These are phyloP conservation scores for Ceratobasidium sp. DNA, from an alignment of 1,284 basidiomycete species.

Conservation along the genomic window DNA sequence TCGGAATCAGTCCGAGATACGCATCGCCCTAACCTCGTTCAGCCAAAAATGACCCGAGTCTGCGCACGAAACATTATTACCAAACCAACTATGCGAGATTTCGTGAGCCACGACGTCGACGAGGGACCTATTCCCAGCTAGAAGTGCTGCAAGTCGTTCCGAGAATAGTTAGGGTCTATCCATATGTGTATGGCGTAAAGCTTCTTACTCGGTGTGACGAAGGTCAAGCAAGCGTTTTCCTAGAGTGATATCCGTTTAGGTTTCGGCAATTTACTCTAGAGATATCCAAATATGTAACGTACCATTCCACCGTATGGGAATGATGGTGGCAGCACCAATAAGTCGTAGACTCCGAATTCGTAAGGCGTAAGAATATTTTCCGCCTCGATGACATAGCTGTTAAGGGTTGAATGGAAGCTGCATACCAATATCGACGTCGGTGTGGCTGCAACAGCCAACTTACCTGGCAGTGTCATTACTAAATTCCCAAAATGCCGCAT, in stretches of 20 bases:
- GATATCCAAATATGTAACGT: conserved; percentile 50
- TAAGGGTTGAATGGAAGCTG: conserved; percentile 16
- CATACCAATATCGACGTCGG: background rate
- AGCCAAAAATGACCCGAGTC: conserved; percentile 82
- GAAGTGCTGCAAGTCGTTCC: conserved; percentile 74
- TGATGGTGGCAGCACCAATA: conserved; percentile 92
- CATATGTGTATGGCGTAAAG: background rate
- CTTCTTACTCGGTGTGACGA: conserved; percentile 84
- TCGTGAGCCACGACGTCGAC: conserved; percentile 87
- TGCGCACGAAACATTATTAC: conserved; percentile 55
- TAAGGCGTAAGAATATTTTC: conserved; percentile 83
- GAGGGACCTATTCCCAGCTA: conserved; percentile 86
- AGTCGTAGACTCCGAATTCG: conserved; percentile 90
- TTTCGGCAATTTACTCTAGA: conserved; percentile 55
- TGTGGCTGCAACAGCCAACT: conserved; percentile 39
- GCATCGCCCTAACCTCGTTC: conserved; percentile 69
- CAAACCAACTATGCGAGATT: conserved; percentile 55
- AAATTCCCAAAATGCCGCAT: conserved; percentile 89
- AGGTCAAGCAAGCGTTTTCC: conserved; percentile 88
- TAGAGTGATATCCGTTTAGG: conserved; percentile 52
- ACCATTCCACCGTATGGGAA: conserved; percentile 96
- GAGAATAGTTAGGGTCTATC: conserved; percentile 27
- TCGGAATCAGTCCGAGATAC: background rate
- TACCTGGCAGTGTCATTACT: conserved; percentile 84
- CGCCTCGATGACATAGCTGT: conserved; percentile 80